Conservation (phyloP, 164 flowering plant genomes). For the Umbilicus rupestris region DNA sequence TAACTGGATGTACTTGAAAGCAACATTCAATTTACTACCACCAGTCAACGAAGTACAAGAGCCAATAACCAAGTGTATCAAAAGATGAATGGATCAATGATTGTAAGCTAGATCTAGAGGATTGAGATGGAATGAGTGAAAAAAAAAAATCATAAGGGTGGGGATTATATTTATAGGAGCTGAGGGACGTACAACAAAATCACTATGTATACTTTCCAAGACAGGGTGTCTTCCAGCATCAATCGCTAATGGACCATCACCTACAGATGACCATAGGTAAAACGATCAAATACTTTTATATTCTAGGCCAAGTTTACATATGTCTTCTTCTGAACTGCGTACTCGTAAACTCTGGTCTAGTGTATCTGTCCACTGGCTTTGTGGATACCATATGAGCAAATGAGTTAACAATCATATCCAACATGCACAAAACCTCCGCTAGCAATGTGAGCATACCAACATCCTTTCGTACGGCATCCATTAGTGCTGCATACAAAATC, state of each 20-base stretch:
- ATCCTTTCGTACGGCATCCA: slow-evolving; percentile 70
- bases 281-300: not conserved
- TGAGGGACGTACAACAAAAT: slow-evolving; percentile 54
- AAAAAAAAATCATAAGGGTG: not conserved
- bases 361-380: slow-evolving; percentile 81
- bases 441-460: slow-evolving; percentile 78
- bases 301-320: not conserved
- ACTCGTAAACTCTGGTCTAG: slow-evolving; percentile 89
- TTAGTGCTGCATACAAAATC: slow-evolving; percentile 41
- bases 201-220: slow-evolving; percentile 75
- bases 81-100: not conserved
- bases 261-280: slow-evolving; percentile 25
- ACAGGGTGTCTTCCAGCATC: slow-evolving; percentile 96
- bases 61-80: not conserved
- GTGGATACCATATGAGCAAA: slow-evolving; percentile 91
- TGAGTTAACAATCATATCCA: slow-evolving; percentile 97
- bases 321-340: not conserved
- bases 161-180: slow-evolving; percentile 8
- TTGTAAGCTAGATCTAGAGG: too few species aligned
- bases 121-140: not conserved
- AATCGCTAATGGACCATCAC: slow-evolving; percentile 87
- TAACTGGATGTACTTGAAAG: not conserved
- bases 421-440: slow-evolving; percentile 87
- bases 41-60: not conserved
- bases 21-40: not conserved